A percentile compares a stretch with the other conserved stretches of the same genome.
phyloP scores from a whole-genome alignment of 305 asterid genomes.

The Fraxinus latifolia region DNA sequence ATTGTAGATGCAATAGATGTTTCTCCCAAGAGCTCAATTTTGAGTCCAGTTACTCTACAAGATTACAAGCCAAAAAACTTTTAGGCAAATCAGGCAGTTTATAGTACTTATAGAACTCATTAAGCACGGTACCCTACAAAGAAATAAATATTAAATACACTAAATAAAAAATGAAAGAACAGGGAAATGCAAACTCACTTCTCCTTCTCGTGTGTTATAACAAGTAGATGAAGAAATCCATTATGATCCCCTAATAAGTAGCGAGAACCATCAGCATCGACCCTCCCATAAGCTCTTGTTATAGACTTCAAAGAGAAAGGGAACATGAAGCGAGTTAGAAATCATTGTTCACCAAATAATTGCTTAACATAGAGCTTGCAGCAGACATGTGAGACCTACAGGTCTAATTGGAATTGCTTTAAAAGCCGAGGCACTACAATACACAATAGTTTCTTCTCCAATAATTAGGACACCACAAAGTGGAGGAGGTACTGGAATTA shows the following conservation, averaged over 20 bases:
- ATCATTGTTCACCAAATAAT: slow-evolving; percentile 10
- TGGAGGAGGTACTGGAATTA: slow-evolving; percentile 97
- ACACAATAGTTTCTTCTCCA: slow-evolving; percentile 96
- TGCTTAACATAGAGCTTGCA: slow-evolving; percentile 11
- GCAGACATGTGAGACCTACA: slow-evolving; percentile 43
- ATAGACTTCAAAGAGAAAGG: slow-evolving; percentile 52
- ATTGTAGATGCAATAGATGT: slow-evolving; percentile 93
- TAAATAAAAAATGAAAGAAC: background rate
- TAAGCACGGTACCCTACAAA: background rate
- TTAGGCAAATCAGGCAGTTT: slow-evolving; percentile 21
- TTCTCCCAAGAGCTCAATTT: slow-evolving; percentile 91
- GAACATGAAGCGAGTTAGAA: slow-evolving; percentile 21
- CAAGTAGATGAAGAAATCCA: slow-evolving; percentile 85
- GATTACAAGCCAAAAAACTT: slow-evolving; percentile 23
- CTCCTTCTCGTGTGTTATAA: slow-evolving; percentile 89
- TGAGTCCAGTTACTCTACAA: slow-evolving; percentile 85
- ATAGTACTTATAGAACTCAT: background rate
- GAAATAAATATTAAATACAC: background rate
- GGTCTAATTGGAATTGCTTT: slow-evolving; percentile 93
- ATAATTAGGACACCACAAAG: slow-evolving; percentile 91
- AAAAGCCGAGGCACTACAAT: slow-evolving; percentile 86
- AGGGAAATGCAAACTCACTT: slow-evolving; percentile 51
- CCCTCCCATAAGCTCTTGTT: slow-evolving; percentile 94
- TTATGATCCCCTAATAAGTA: slow-evolving; percentile 90
- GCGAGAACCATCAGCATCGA: slow-evolving; percentile 94